Base-by-base conservation (phyloP, 2,329 filamentous ascomycete species). In the Claviceps pusilla region DNA sequence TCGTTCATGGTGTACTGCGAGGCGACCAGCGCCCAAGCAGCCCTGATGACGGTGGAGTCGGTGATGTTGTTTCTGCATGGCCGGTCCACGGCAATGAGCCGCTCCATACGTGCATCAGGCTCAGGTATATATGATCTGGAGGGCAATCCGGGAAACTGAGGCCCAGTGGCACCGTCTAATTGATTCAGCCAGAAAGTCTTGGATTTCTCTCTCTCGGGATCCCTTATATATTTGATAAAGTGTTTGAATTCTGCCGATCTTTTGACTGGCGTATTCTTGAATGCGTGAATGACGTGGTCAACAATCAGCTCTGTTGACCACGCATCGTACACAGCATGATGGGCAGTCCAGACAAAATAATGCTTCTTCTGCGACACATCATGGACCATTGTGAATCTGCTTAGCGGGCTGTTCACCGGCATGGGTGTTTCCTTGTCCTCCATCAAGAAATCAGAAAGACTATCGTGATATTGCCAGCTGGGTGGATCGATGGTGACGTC, bases 251-350 rank as follows among this genome's bases (percentile, higher is more conserved):
- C 43, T 3, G 51, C 51, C 42, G 49, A 29, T 39, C 47, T 19
- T 14, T 50, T 42, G 35, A 45, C 53, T 7, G 31, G 12, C n/a
- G 42, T 39, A 24, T 43, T 37, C 12, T 51, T 52, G 50, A 62
- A 62, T 2, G 53, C 53, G 24, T 57, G 51, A 10, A 55, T 48
- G 1, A 59, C 51, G 3, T 57, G 42, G 10, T 57, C 53, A 14
- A 62, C 48, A 7, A 64, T 54, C 6, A 75, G 60, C 3, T 70
- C 69, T 66, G 75, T 70, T 0, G 70, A 73, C 74, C 74, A 76
- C 19, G 75, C 75, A 53, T 79, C 76, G 54, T 78, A 79, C 0
- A 77, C 61, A 9, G 70, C 70, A 56, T 78, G 76, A 41, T 63
- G 61, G 5, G 59, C 54, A 9, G 56, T 57, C 58, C 54, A 62